These are phyloP conservation scores for Salix dunnii DNA, from an alignment of 345 rosid genomes.

Conservation along the genomic window DNA sequence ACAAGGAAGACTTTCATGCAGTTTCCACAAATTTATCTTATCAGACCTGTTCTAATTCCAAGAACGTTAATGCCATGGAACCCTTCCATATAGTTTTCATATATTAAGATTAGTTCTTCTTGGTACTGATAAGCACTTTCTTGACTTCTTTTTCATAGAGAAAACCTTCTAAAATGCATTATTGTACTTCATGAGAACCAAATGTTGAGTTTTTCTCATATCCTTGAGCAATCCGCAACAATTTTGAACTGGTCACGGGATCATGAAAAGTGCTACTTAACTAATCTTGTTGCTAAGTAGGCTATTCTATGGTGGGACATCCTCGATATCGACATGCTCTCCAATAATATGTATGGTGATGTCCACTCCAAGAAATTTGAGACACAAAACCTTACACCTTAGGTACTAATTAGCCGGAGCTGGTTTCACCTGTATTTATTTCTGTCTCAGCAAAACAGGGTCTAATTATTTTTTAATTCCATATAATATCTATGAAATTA, in stretches of 20 bases:
- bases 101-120: neutral
- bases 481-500: neutral
- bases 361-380: neutral
- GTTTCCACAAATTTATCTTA: neutral
- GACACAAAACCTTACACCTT: neutral
- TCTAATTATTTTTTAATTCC: neutral
- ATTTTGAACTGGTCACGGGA: slow-evolving; percentile 11
- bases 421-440: neutral
- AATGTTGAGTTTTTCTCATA: slow-evolving; percentile 6
- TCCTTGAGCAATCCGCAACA: neutral
- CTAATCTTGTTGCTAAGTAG: neutral
- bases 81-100: neutral
- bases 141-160: neutral
- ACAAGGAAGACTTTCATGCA: neutral
- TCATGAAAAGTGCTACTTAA: neutral
- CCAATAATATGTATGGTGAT: neutral
- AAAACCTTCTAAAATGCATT: neutral
- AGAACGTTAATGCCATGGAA: neutral
- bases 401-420: neutral
- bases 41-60: neutral
- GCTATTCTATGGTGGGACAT: neutral
- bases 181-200: slow-evolving; percentile 14
- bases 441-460: neutral
- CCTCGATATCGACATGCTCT: neutral
- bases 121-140: neutral